Evolutionary conservation across 2,329 filamentous ascomycete genomes (phyloP).

Genomic region (Venturia carpophila): DNA sequence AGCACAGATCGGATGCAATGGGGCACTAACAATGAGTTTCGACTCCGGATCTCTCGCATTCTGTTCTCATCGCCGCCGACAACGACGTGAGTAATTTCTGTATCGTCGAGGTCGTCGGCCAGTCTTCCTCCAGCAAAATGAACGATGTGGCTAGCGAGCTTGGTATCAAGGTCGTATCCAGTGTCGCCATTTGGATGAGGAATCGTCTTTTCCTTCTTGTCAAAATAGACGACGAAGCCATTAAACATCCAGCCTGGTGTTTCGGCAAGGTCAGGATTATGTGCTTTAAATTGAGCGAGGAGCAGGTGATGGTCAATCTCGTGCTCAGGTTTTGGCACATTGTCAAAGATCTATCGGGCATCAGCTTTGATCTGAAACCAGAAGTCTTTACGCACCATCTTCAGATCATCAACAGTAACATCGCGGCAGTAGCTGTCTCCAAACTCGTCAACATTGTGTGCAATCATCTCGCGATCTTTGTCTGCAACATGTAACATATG

Average conservation of each 20-base stretch:
- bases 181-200: conserved; percentile 24
- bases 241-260: conserved; percentile 42
- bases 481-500: conserved; percentile 68
- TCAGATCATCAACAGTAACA: conserved; percentile 55
- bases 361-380: background rate
- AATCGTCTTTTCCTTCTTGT: conserved; percentile 25
- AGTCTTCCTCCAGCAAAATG: conserved; percentile 62
- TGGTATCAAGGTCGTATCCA: background rate
- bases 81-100: conserved; percentile 63
- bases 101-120: conserved; percentile 43
- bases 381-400: conserved; percentile 19
- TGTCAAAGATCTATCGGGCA: conserved; percentile 27
- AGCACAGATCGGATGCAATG: conserved; percentile 24
- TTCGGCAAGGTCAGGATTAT: conserved; percentile 46
- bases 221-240: conserved; percentile 36
- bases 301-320: conserved; percentile 27
- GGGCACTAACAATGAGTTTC: conserved; percentile 29
- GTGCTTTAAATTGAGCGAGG: conserved; percentile 49
- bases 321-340: conserved; percentile 35
- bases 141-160: conserved; percentile 30
- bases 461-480: conserved; percentile 46
- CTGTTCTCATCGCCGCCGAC: conserved; percentile 44
- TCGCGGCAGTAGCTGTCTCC: conserved; percentile 79
- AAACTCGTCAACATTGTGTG: conserved; percentile 62
- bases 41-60: conserved; percentile 40